Percentiles rank a stretch among this genome's conserved stretches.
These are phyloP conservation scores for Pestalotiopsis sp. DNA, from an alignment of 2,329 filamentous ascomycete species.

Conservation along the genomic window DNA sequence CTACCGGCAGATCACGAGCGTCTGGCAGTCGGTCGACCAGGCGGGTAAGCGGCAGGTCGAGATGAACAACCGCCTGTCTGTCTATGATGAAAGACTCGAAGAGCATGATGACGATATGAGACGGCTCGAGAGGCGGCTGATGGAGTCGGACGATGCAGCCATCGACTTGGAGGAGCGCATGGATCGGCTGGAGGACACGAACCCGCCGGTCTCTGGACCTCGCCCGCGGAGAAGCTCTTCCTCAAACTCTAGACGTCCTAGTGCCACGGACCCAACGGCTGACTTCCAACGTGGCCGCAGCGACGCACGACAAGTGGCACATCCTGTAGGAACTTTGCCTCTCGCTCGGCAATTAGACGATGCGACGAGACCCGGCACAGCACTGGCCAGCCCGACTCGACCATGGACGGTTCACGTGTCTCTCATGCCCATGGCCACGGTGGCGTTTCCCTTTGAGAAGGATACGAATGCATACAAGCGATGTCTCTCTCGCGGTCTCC, in stretches of 20 bases:
- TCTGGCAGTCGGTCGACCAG: constrained; percentile 55
- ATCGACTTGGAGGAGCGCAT: constrained; percentile 58
- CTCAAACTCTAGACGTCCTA: constrained; percentile 30
- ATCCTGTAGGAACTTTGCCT: neutral
- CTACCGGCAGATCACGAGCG: constrained; percentile 56
- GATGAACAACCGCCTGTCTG: constrained; percentile 39
- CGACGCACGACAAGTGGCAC: neutral
- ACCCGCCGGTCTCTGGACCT: constrained; percentile 26
- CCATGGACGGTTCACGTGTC: constrained; percentile 64
- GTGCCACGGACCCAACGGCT: constrained; percentile 5
- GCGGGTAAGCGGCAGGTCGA: constrained; percentile 41
- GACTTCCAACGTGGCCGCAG: neutral
- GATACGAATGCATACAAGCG: constrained; percentile 64
- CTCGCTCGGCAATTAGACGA: neutral
- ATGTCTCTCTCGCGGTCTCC: constrained; percentile 61
- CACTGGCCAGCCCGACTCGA: constrained; percentile 4
- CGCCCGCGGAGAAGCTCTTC: constrained; percentile 28
- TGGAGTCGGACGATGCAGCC: constrained; percentile 53
- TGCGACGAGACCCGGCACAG: neutral
- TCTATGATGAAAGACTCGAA: constrained; percentile 43
- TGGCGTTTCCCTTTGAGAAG: constrained; percentile 64
- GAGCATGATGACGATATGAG: constrained; percentile 44
- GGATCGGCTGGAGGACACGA: constrained; percentile 48
- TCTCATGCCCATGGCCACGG: constrained; percentile 54
- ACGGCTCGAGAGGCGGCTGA: constrained; percentile 48